A percentile compares a stretch with the other conserved stretches of the same genome.
Evolutionary conservation across 2,329 filamentous ascomycete genomes (phyloP).

Genomic region (Xylaria polymorpha): DNA sequence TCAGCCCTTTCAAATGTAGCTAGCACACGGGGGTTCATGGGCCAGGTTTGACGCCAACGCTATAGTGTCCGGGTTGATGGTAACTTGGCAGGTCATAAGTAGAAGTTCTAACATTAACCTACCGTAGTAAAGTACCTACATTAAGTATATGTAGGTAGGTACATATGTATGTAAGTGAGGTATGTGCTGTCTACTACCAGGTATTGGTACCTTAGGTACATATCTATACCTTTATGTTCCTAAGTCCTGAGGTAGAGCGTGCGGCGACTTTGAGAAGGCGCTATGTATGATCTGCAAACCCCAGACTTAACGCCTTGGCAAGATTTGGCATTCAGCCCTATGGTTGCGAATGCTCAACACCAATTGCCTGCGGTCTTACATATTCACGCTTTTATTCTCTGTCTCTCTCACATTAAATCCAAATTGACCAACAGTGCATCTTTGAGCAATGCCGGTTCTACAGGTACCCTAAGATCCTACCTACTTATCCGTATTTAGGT

Average conservation of each 20-base stretch:
- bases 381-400: neutral
- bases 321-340: slow-evolving; percentile 35
- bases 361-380: neutral
- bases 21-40: neutral
- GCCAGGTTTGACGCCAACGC: neutral
- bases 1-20: neutral
- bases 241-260: neutral
- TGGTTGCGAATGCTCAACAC: slow-evolving; percentile 11
- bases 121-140: no score
- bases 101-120: neutral
- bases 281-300: slow-evolving; percentile 20
- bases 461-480: no score
- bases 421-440: neutral
- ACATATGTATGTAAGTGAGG: neutral
- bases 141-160: no score
- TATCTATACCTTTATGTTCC: no score
- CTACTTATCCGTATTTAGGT: neutral
- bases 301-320: slow-evolving; percentile 22
- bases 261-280: neutral
- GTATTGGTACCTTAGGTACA: neutral
- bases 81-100: neutral
- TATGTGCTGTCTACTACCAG: neutral
- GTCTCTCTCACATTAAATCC: neutral
- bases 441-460: neutral
- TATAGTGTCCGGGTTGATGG: neutral